Conservation (phyloP, 495 filamentous ascomycete species). For the Penicillium coprophilum region DNA sequence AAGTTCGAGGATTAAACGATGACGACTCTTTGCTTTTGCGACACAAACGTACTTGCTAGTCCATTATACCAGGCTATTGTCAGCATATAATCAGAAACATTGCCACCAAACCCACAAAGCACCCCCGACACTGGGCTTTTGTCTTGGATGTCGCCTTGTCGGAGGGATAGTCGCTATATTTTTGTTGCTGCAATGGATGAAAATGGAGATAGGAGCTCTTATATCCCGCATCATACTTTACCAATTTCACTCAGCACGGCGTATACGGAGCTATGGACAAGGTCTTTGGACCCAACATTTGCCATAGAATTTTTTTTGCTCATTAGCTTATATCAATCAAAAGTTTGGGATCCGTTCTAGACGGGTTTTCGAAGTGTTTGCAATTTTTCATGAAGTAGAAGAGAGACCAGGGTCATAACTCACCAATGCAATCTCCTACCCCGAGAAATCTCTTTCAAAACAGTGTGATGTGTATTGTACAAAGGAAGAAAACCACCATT, state of each 20-base stretch:
- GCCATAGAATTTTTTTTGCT: constrained; percentile 14
- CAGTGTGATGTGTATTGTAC: not conserved
- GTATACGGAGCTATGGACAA: constrained; percentile 29
- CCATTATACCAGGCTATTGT: constrained; percentile 2
- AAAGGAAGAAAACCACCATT: not conserved
- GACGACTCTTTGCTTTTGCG: not conserved
- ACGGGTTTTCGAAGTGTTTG: not conserved
- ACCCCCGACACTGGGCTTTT: constrained; percentile 1
- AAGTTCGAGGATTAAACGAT: constrained; percentile 77
- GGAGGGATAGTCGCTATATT: not conserved
- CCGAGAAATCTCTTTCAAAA: not conserved
- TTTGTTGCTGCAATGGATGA: constrained; percentile 1
- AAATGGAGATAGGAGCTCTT: not conserved
- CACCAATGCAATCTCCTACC: not conserved
- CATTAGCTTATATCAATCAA: constrained; percentile 23
- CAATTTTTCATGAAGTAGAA: not conserved
- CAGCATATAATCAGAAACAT: not conserved
- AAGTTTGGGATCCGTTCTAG: constrained; percentile 12
- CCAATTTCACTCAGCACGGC: constrained; percentile 30
- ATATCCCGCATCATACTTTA: constrained; percentile 1
- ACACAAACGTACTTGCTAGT: constrained; percentile 1
- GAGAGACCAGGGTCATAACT: not conserved
- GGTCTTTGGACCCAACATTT: constrained; percentile 11
- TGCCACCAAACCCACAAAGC: not conserved
- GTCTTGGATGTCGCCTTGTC: constrained; percentile 3